Conservation (phyloP, 2,329 filamentous ascomycete genomes). For the Botrytis aclada region DNA sequence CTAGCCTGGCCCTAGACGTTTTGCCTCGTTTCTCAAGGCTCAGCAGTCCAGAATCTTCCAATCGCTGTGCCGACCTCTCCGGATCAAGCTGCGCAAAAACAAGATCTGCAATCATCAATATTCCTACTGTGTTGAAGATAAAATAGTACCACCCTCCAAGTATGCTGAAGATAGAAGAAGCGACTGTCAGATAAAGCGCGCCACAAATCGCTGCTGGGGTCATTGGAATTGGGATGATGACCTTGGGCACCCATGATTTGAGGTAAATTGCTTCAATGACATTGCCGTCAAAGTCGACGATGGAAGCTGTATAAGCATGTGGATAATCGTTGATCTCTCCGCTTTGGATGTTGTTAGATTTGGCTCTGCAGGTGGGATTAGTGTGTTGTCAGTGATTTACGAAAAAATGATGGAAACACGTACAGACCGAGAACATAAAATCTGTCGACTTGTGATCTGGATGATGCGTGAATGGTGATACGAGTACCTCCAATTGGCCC, state of each 20-base stretch:
- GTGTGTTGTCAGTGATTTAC: neutral
- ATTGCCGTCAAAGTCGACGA: neutral
- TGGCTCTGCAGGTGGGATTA: neutral
- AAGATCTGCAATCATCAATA: neutral
- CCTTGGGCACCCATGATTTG: neutral
- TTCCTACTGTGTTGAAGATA: neutral
- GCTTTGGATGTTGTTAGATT: neutral
- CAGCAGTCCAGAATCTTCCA: neutral
- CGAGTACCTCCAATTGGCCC: neutral
- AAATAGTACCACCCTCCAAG: neutral
- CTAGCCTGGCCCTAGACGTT: neutral
- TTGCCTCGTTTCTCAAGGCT: neutral
- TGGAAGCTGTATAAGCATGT: neutral
- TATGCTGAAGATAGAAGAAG: neutral
- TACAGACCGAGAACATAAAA: neutral
- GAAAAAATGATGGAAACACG: neutral
- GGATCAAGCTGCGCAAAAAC: neutral
- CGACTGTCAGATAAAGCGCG: neutral
- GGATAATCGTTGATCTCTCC: neutral
- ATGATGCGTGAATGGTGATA: neutral
- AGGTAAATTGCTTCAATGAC: neutral
- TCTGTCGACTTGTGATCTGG: neutral
- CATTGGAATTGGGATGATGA: neutral
- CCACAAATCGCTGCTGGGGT: neutral
- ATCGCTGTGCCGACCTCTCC: neutral